Conservation (phyloP, 2,329 filamentous ascomycete species). For the Alternaria dauci region DNA sequence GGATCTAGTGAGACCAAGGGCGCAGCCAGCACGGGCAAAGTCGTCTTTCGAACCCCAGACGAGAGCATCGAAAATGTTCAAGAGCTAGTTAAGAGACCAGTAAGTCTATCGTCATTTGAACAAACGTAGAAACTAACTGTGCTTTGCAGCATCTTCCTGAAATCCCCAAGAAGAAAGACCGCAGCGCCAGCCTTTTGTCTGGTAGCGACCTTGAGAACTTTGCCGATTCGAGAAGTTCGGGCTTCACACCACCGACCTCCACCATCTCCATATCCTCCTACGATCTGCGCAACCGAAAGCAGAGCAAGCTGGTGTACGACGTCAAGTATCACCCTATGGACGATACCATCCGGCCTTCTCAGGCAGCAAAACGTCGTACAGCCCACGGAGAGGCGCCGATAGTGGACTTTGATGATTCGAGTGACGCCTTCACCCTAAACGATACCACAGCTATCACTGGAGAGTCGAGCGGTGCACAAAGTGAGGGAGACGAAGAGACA, state of each 20-base stretch:
- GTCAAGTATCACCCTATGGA: conserved; percentile 48
- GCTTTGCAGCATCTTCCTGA: not conserved
- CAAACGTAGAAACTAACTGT: not conserved
- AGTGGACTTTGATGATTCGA: conserved; percentile 5
- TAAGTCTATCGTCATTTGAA: not conserved
- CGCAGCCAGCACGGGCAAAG: not conserved
- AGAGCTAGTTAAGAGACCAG: not conserved
- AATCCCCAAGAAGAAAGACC: not conserved
- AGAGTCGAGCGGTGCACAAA: conserved; percentile 12
- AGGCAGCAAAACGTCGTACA: conserved; percentile 38
- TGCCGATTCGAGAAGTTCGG: conserved; percentile 1
- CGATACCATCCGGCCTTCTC: conserved; percentile 36
- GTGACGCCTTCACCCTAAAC: not conserved
- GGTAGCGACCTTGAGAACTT: conserved; percentile 28
- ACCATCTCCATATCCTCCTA: conserved; percentile 20
- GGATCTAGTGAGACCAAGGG: not conserved
- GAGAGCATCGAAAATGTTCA: not conserved
- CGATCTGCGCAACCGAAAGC: conserved; percentile 20
- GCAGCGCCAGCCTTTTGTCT: conserved; percentile 13
- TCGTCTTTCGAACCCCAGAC: not conserved
- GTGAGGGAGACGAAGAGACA: conserved; percentile 11
- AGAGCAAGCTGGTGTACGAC: conserved; percentile 38
- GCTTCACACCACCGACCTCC: conserved; percentile 12
- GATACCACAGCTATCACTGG: conserved; percentile 8
- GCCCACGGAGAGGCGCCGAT: conserved; percentile 27